phyloP scores from a whole-genome alignment of 129 eudicot genomes.

The Flaveria ramosissima region DNA sequence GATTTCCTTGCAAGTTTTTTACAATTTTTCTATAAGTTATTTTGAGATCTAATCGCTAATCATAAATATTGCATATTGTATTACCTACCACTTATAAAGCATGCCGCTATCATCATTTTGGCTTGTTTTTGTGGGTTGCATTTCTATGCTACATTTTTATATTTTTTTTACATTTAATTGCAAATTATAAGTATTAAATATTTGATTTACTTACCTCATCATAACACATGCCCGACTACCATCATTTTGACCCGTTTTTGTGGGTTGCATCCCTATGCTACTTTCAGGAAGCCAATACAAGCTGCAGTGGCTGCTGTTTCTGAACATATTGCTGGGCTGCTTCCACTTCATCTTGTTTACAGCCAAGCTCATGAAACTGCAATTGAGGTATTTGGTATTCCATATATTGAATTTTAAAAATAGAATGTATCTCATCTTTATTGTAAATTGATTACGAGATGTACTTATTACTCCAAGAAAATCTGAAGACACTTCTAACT shows the following conservation, averaged over 20 bases:
- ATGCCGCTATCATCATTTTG: background rate
- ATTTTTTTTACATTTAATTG: background rate
- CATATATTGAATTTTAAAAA: background rate
- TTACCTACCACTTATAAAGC: background rate
- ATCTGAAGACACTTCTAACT: background rate
- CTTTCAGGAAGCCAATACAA: slow-evolving; percentile 83
- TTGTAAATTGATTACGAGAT: background rate
- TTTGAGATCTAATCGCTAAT: background rate
- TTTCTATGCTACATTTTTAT: background rate
- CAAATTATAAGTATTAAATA: background rate
- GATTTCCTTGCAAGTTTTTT: slow-evolving; percentile 2
- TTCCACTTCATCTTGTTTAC: slow-evolving; percentile 92
- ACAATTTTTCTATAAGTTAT: background rate
- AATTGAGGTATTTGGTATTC: slow-evolving; percentile 86
- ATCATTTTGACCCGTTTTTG: background rate
- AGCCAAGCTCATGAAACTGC: slow-evolving; percentile 98
- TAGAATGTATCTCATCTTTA: background rate
- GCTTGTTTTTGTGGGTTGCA: background rate
- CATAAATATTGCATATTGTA: slow-evolving; percentile 14
- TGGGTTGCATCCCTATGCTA: background rate
- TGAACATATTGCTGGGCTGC: slow-evolving; percentile 91
- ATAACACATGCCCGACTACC: background rate
- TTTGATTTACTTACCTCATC: background rate
- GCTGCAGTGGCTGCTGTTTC: slow-evolving; percentile 89
- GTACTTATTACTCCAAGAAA: background rate